A percentile compares a stretch with the other conserved stretches of the same genome.
Evolutionary conservation across 345 rosid genomes (phyloP).

Genomic region (Fremontodendron californicum): DNA sequence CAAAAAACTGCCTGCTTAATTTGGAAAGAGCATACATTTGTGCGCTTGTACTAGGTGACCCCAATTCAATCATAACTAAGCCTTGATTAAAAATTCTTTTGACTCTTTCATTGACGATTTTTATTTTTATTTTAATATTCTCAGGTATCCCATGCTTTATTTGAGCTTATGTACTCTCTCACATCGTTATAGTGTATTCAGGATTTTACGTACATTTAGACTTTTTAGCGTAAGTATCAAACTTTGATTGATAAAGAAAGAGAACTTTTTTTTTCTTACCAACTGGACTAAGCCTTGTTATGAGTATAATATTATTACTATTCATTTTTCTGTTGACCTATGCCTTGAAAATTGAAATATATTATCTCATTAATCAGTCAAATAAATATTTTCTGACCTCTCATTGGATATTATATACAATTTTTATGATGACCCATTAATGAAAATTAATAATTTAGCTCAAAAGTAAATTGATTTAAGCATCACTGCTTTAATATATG

Average conservation of each 20-base stretch:
- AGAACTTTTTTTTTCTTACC: no score
- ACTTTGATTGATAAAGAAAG: no score
- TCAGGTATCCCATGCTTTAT: no score
- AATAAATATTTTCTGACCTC: no score
- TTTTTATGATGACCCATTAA: background rate
- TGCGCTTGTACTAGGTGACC: background rate
- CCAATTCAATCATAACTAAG: constrained; percentile 5
- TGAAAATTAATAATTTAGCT: background rate
- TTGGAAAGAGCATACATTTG: background rate
- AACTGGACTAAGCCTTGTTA: no score
- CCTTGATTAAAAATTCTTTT: constrained; percentile 13
- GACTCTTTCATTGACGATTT: background rate
- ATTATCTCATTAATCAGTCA: background rate
- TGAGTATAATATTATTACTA: background rate
- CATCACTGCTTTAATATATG: constrained; percentile 1
- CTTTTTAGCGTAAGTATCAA: no score
- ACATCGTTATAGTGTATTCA: no score
- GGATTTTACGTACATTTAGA: no score
- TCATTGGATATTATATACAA: no score
- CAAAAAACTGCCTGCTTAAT: background rate
- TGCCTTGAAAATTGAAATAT: background rate
- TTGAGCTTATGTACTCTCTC: no score
- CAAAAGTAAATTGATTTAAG: constrained; percentile 8
- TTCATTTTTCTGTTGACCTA: background rate
- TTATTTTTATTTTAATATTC: no score